Evolutionary conservation across 805 yeast species (phyloP).

Genomic region (Candida morakotiae): DNA sequence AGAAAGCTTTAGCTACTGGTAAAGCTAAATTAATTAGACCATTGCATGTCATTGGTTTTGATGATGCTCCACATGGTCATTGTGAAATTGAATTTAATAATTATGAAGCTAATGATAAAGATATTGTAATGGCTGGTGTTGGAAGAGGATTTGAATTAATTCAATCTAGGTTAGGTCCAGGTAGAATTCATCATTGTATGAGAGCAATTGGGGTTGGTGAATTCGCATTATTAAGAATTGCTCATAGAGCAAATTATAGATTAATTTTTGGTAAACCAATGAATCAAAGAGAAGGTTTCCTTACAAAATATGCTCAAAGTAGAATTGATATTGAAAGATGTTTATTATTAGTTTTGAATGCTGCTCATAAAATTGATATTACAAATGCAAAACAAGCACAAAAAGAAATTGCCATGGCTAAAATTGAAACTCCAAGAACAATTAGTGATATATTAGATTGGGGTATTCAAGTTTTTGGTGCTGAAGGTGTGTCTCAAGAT

Average conservation of each 20-base stretch:
- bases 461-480: constrained; percentile 63
- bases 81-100: constrained; percentile 52
- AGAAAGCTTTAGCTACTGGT: constrained; percentile 47
- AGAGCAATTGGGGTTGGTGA: constrained; percentile 59
- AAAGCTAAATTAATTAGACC: constrained; percentile 48
- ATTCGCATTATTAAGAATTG: constrained; percentile 45
- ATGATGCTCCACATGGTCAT: constrained; percentile 73
- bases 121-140: constrained; percentile 33
- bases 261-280: constrained; percentile 49
- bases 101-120: constrained; percentile 43
- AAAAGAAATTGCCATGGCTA: constrained; percentile 58
- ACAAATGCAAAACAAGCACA: constrained; percentile 52
- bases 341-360: constrained; percentile 50
- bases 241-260: constrained; percentile 50
- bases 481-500: constrained; percentile 61
- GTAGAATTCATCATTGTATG: constrained; percentile 72
- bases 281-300: constrained; percentile 47
- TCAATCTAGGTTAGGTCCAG: constrained; percentile 64
- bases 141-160: constrained; percentile 63
- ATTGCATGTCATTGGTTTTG: constrained; percentile 52
- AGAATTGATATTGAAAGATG: constrained; percentile 54
- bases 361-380: constrained; percentile 57
- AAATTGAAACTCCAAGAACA: constrained; percentile 59
- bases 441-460: constrained; percentile 51
- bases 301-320: constrained; percentile 46